Percentiles rank a stretch among this genome's conserved stretches.
These are phyloP conservation scores for Alectoria sarmentosa DNA, from an alignment of 495 filamentous ascomycete species.

Conservation along the genomic window DNA sequence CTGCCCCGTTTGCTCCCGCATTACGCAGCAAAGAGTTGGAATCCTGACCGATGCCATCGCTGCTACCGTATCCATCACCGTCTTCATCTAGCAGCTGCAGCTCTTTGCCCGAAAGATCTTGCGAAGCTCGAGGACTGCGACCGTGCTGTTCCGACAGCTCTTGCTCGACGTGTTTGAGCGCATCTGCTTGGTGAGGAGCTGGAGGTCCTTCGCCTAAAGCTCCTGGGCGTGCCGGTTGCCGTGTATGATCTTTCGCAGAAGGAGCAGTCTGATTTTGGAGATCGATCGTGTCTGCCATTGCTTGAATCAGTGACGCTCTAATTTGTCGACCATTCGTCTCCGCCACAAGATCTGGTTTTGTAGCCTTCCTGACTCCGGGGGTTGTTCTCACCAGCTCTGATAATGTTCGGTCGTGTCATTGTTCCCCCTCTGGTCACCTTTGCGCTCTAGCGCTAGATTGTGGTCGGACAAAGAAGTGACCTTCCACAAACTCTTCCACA, in stretches of 20 bases:
- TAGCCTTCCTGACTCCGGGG: constrained; percentile 11
- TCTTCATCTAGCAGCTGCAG: constrained; percentile 43
- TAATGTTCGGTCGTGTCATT: constrained; percentile 72
- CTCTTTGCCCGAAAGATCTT: constrained; percentile 29
- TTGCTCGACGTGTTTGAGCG: constrained; percentile 69
- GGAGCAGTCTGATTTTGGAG: constrained; percentile 78
- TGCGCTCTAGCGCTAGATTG: background rate
- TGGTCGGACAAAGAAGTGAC: background rate
- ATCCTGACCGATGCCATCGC: constrained; percentile 39
- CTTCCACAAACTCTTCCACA: background rate
- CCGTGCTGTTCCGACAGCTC: constrained; percentile 61
- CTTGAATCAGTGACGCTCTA: constrained; percentile 18
- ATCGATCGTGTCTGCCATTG: constrained; percentile 77
- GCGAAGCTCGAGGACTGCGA: constrained; percentile 41
- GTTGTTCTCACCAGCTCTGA: constrained; percentile 62
- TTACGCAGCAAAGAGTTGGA: constrained; percentile 33
- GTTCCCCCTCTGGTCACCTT: constrained; percentile 19
- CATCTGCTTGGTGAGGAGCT: constrained; percentile 79
- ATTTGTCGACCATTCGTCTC: background rate
- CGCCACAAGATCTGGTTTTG: background rate
- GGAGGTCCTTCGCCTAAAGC: constrained; percentile 49
- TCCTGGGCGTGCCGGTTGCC: constrained; percentile 44
- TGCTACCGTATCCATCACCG: constrained; percentile 42
- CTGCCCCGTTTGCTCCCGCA: constrained; percentile 34
- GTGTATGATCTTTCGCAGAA: constrained; percentile 71